Conservation (phyloP, 306 rosid genomes). For the Quercus gilva region DNA sequence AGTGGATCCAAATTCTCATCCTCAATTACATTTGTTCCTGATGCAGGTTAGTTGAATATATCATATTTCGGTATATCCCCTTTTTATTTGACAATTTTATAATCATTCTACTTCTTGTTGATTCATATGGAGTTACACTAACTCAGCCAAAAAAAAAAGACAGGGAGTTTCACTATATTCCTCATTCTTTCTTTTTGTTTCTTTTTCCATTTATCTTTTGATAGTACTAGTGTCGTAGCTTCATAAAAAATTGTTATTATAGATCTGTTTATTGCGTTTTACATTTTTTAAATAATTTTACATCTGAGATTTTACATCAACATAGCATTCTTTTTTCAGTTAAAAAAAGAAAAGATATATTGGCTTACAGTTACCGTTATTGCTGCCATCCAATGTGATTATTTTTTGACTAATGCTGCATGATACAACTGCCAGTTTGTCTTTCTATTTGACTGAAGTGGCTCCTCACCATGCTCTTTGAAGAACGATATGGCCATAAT, state of each 20-base stretch:
- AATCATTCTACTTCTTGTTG: not conserved
- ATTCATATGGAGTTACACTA: not conserved
- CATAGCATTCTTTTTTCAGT: not conserved
- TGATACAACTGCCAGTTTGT: slow-evolving; percentile 2
- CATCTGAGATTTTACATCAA: not conserved
- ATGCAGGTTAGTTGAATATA: slow-evolving; percentile 51
- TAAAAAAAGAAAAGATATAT: not conserved
- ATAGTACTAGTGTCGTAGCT: not conserved
- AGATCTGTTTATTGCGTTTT: not conserved
- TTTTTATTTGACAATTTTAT: not conserved
- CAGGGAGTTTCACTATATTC: not conserved
- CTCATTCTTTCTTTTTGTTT: too few relatives aligned
- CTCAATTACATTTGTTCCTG: slow-evolving; percentile 82
- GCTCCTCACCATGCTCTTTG: not conserved
- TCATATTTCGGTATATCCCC: not conserved
- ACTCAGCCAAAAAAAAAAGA: too few relatives aligned
- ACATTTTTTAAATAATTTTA: not conserved
- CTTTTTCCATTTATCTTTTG: not conserved
- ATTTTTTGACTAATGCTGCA: not conserved
- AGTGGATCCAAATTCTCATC: slow-evolving; percentile 78
- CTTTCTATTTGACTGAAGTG: not conserved
- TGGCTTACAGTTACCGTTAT: not conserved
- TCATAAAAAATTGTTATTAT: not conserved
- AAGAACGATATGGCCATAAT: not conserved
- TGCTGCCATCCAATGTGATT: not conserved